Base-by-base conservation (phyloP, 768 basidiomycete genomes). In the Mycena albidolilacea region DNA sequence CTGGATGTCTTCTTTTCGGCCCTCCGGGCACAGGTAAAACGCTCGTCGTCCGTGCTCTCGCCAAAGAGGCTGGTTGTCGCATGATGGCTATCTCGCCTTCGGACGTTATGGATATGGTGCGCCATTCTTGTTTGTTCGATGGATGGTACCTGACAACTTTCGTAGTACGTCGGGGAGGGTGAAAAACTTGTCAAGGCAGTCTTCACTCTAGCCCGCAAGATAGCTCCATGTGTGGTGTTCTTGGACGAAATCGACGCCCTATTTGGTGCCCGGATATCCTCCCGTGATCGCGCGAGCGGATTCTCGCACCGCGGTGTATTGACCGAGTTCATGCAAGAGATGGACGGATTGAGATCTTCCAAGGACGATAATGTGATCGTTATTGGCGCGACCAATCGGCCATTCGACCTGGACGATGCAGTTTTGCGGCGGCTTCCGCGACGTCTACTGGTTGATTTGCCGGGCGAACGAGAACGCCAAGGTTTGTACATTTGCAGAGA, bases 21-120 rank as follows among this genome's bases (percentile, higher is more conserved):
- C 97, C 97, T 64, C 96, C 95, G 17, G 97, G 97, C 54, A 90
- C 88, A 12, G 97, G 97, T 3, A 97, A 97, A 82, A 97, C 96
- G 0, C 84, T 97, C 17, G 88, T 96, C 11, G 95, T 96, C 11
- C 91, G 96, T 59, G 97, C 97, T 21, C 87, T 98, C 11, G 97
- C 97, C 3, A 94, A 93, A 78, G 97, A 98, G 81, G 95, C 95
- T 60, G 97, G 96, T 5, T 97, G 96, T 76, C 88, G 95, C 62
- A 98, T 98, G 97, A 83, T 98, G 78, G 90, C 92, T 12, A 87
- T 98, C 60, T 93, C 94, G 55, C 95, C 97, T 7, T 95, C 96
- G 11, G 97, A 98, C 79, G 94, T 98, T 58, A 96, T 97, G 92
- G 96, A 98, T 80, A 97, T 97, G 95, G 95, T 95, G 73, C 58